Conservation (phyloP, 306 rosid species). For the Casuarina equisetifolia region DNA sequence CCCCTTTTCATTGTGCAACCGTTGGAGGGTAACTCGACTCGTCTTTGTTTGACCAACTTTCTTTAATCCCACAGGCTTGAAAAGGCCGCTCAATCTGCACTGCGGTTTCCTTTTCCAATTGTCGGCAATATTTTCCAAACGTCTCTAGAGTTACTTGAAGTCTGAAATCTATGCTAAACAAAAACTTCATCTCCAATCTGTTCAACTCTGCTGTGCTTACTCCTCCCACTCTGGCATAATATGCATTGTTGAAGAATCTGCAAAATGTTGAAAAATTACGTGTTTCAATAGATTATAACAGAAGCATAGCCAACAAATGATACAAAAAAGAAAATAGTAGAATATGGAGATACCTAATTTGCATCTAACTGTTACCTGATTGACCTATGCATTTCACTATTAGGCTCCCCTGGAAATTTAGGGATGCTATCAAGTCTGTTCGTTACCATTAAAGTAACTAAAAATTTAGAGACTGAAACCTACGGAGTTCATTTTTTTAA, state of each 20-base stretch:
- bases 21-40: slow-evolving; percentile 66
- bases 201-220: slow-evolving; percentile 78
- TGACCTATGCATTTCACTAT: not conserved
- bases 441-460: not conserved
- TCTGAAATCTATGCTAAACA: slow-evolving; percentile 81
- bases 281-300: slow-evolving; percentile 3
- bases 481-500: not conserved
- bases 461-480: not conserved
- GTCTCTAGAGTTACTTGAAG: slow-evolving; percentile 77
- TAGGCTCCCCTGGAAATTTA: not conserved
- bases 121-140: slow-evolving; percentile 67
- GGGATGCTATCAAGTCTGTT: not conserved
- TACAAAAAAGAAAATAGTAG: slow-evolving; percentile 7
- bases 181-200: slow-evolving; percentile 83
- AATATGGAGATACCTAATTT: not conserved
- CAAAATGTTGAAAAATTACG: slow-evolving; percentile 29
- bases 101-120: slow-evolving; percentile 64
- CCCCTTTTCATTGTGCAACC: slow-evolving; percentile 58
- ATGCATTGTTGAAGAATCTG: slow-evolving; percentile 94
- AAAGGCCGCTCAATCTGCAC: slow-evolving; percentile 79
- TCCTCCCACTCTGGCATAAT: slow-evolving; percentile 97
- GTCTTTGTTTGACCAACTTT: slow-evolving; percentile 74
- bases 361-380: not conserved
- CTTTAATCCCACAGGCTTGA: slow-evolving; percentile 69
- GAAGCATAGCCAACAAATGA: slow-evolving; percentile 1